Base-by-base conservation (phyloP, 1,284 basidiomycete genomes). In the Cryptococcus sp. region DNA sequence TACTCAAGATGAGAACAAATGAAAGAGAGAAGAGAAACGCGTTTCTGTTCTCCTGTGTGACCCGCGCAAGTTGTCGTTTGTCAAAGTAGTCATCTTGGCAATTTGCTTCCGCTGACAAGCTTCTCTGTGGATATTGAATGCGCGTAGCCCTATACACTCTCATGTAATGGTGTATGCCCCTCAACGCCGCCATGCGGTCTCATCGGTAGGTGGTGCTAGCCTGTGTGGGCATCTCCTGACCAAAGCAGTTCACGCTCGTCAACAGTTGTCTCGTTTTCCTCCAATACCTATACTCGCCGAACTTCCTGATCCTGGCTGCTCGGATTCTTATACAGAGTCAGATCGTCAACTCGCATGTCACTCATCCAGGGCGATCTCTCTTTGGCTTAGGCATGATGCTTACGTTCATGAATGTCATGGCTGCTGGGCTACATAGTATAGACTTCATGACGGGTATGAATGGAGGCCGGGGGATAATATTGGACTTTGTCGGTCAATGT, bases 401-500 rank as follows among this genome's bases (percentile, higher is more conserved):
- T 16, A 48, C 56, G 1, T 21, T 52, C 1, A 54, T 68, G 45
- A 74, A 73, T 46, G 18, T 57, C 13, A 57, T 58, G 16, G 66
- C 64, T 3, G 58, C 43, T 1, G 53, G 68, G 14, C 56, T 74
- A 14, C 72, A 74, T 48, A 22, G 69, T 10, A 49, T 72, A 13
- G 70, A 71, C 46, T 64, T 67, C 50, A 50, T 49, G 5, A 53
- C 56, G 2, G 66, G 63, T 1, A 54, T 59, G 58, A 60, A 62
- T 48, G 62, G 62, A 10, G 60, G 60, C 5, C 69, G 67, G 45
- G 66, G 67, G 2, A 14, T 73, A 31, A 54, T 74, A 19, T 56
- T 74, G 28, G 72, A 74, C 48, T 74, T 74, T 48, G 63, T 73
- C 2, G 72, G 72, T 2, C 67, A 73, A 48, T 54, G 72, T 72